phyloP scores from a whole-genome alignment of 805 yeast genomes.

The Candida maris region DNA sequence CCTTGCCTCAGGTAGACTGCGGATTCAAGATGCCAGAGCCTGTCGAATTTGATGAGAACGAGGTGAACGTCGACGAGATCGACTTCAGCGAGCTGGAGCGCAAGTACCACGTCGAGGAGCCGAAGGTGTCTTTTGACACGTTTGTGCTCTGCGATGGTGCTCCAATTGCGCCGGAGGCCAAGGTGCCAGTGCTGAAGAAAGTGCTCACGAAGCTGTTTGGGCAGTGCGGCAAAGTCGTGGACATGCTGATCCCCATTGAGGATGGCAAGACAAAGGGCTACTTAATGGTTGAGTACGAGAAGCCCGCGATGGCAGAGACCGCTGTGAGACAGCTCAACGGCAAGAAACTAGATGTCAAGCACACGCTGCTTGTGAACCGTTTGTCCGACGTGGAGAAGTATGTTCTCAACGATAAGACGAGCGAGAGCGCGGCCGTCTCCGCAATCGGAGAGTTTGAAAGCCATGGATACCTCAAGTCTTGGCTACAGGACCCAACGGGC shows the following conservation, averaged over 20 bases:
- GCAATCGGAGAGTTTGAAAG: conserved; percentile 65
- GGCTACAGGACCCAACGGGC: conserved; percentile 85
- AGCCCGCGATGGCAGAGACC: conserved; percentile 61
- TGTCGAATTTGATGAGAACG: conserved; percentile 27
- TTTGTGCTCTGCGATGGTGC: conserved; percentile 91
- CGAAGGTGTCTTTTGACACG: conserved; percentile 61
- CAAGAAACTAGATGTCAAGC: conserved; percentile 91
- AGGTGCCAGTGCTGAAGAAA: conserved; percentile 77
- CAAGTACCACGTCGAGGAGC: conserved; percentile 57
- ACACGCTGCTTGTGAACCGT: conserved; percentile 79
- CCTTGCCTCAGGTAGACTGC: no score
- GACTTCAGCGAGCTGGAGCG: conserved; percentile 85
- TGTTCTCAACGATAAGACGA: conserved; percentile 60
- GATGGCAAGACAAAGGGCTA: conserved; percentile 82
- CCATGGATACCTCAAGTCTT: conserved; percentile 78
- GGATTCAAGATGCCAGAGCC: conserved; percentile 19
- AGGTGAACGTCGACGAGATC: conserved; percentile 54
- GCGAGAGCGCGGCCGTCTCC: conserved; percentile 68
- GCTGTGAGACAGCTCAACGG: conserved; percentile 81
- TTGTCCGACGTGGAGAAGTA: conserved; percentile 78
- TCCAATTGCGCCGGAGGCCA: conserved; percentile 89
- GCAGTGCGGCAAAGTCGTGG: conserved; percentile 74
- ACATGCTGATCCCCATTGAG: conserved; percentile 77
- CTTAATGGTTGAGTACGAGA: conserved; percentile 77
- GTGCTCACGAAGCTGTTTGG: conserved; percentile 79